Base-by-base conservation (phyloP, 495 filamentous ascomycete genomes). In the Podospora australis region DNA sequence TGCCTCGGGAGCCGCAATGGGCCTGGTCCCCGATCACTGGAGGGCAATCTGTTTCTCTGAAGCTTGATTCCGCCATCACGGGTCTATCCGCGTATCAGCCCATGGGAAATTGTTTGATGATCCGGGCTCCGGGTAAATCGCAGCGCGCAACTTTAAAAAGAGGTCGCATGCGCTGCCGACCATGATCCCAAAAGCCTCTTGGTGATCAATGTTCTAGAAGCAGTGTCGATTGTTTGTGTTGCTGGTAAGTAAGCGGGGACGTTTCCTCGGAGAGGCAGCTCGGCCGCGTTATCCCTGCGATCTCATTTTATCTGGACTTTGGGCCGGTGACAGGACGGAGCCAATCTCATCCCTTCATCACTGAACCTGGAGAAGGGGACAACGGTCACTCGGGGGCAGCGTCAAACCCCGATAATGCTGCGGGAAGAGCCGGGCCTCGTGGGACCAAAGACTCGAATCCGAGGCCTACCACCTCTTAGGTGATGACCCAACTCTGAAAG, bases 91-190 rank as follows among this genome's bases (percentile, higher is more conserved):
- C 44, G 42, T 34, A 48, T 26, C n/a, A 29, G 32, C 40, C 32
- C 50, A 35, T 28, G 23, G 17, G 23, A 17, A 6, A 21, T 26
- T 14, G 57, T 60, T 57, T 60, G 57, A 59, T 56, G 29, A 20
- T 32, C 52, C 49, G 42, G 39, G 39, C 44, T 22, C 39, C 53
- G 49, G 49, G 43, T 50, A 56, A 55, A 58, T 41, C 22, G 24
- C 13, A 40, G 14, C 26, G 35, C 16, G 32, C 32, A 13, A n/a
- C 14, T 34, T 17, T 36, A 3, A 17, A 29, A 14, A 26, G 1
- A 24, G n/a, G 10, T 20, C n/a, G 16, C 19, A 19, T 16, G 8
- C 35, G 9, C 17, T 14, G n/a, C 32, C 40, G 21, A 39, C 36
- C 17, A 26, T 36, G n/a, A n/a, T n/a, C n/a, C n/a, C n/a, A n/a